phyloP scores from a whole-genome alignment of 108 stramenopile species.

The Skeletonema marinoi region DNA sequence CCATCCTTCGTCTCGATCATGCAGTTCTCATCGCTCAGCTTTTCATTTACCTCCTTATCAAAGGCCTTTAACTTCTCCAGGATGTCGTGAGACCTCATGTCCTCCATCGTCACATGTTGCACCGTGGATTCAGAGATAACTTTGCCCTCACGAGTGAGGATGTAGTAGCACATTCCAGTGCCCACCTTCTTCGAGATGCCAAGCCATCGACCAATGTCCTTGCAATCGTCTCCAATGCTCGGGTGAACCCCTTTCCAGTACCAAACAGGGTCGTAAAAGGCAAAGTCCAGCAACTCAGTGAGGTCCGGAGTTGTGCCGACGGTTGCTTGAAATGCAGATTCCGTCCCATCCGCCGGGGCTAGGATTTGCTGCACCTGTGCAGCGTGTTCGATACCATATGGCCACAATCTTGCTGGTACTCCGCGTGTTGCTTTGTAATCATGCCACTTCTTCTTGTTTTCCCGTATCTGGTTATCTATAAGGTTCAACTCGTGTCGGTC shows the following conservation, averaged over 20 bases:
- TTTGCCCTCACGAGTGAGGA: slow-evolving; percentile 13
- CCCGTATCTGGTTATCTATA: slow-evolving; percentile 3
- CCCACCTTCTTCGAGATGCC: slow-evolving; percentile 22
- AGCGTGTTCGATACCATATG: slow-evolving; percentile 17
- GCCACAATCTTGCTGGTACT: slow-evolving; percentile 31
- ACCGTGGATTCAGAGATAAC: slow-evolving; percentile 30
- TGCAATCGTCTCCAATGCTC: slow-evolving; percentile 4
- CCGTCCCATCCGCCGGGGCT: neutral
- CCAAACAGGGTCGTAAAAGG: slow-evolving; percentile 48
- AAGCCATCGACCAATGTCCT: slow-evolving; percentile 3
- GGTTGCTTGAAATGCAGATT: slow-evolving; percentile 17
- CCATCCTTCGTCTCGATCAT: neutral
- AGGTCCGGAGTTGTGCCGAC: slow-evolving; percentile 49
- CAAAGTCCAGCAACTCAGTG: slow-evolving; percentile 48
- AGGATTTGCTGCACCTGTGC: slow-evolving; percentile 18
- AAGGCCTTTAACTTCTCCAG: no score
- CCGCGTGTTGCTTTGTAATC: neutral
- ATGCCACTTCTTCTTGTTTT: slow-evolving; percentile 8
- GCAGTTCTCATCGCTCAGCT: neutral
- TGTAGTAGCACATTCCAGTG: slow-evolving; percentile 33
- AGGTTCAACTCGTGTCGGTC: neutral
- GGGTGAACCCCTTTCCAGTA: slow-evolving; percentile 12
- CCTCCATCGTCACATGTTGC: slow-evolving; percentile 31
- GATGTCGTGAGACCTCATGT: slow-evolving; percentile 2
- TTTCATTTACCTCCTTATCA: no score